Evolutionary conservation across 2,329 filamentous ascomycete genomes (phyloP).

Genomic region (Arthrobotrys sphaeroides): DNA sequence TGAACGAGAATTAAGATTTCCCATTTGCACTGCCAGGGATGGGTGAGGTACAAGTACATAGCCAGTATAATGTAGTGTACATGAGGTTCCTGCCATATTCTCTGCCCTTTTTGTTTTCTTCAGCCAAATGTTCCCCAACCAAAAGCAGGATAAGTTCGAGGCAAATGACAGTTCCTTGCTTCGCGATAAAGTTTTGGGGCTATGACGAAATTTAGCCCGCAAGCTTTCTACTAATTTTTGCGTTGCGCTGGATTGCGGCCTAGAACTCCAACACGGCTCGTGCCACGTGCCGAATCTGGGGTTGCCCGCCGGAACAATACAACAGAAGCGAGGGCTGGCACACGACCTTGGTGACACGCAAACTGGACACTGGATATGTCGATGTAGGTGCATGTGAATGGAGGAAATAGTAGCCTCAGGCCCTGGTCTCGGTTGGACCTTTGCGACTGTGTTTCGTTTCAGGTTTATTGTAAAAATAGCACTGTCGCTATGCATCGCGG

Average conservation of each 20-base stretch:
- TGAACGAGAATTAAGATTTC: slow-evolving; percentile 7
- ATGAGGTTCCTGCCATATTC: not conserved
- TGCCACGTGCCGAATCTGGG: slow-evolving; percentile 9
- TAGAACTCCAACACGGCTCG: slow-evolving; percentile 25
- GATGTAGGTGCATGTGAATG: not conserved
- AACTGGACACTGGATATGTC: not conserved
- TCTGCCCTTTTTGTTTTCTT: not conserved
- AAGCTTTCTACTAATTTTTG: slow-evolving; percentile 23
- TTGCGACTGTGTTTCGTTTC: not conserved
- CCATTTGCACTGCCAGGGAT: not conserved
- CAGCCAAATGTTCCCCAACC: too few relatives aligned
- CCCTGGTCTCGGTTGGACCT: not conserved
- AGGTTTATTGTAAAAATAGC: not conserved
- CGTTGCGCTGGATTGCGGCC: slow-evolving; percentile 16
- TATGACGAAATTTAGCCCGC: slow-evolving; percentile 52
- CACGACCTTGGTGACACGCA: not conserved
- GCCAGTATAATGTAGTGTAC: not conserved
- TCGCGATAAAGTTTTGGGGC: slow-evolving; percentile 41
- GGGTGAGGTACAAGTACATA: not conserved
- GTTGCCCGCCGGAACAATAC: slow-evolving; percentile 4
- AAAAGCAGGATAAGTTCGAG: slow-evolving; percentile 12
- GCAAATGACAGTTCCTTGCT: slow-evolving; percentile 31
- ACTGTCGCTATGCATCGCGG: too few relatives aligned
- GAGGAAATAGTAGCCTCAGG: not conserved
- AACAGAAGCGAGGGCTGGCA: slow-evolving; percentile 7